A percentile compares a stretch with the other conserved stretches of the same genome.
phyloP scores from a whole-genome alignment of 495 filamentous ascomycete genomes.

The Usnea hakonensis region DNA sequence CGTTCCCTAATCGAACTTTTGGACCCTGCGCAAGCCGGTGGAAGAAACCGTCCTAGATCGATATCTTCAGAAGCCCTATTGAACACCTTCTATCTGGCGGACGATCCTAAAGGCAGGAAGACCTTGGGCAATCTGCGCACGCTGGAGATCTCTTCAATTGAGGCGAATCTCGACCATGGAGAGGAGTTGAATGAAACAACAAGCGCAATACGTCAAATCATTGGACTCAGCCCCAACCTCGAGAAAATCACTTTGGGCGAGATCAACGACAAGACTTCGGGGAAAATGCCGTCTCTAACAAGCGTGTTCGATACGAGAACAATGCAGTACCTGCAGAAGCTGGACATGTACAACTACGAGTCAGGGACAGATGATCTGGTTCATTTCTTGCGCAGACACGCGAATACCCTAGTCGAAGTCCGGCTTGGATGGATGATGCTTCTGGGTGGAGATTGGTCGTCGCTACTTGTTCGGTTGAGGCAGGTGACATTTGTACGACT shows the following conservation, averaged over 20 bases:
- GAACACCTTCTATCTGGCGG: neutral
- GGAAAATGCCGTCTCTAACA: neutral
- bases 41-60: neutral
- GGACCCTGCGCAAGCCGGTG: neutral
- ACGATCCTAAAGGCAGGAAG: neutral
- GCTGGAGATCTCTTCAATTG: slow-evolving; percentile 1
- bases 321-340: neutral
- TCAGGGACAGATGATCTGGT: neutral
- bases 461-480: neutral
- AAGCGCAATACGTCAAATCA: neutral
- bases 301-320: neutral
- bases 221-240: neutral
- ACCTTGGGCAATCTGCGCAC: neutral
- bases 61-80: neutral
- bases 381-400: neutral
- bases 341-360: neutral
- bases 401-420: neutral
- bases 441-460: neutral
- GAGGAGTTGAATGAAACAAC: neutral
- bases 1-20: neutral
- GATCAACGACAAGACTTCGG: neutral
- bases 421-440: neutral
- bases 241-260: neutral
- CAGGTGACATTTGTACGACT: neutral
- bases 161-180: neutral